Evolutionary conservation across 306 rosid species (phyloP), one percentile per base, ranked within the genome.

Genomic region (Phaseolus lunatus): DNA sequence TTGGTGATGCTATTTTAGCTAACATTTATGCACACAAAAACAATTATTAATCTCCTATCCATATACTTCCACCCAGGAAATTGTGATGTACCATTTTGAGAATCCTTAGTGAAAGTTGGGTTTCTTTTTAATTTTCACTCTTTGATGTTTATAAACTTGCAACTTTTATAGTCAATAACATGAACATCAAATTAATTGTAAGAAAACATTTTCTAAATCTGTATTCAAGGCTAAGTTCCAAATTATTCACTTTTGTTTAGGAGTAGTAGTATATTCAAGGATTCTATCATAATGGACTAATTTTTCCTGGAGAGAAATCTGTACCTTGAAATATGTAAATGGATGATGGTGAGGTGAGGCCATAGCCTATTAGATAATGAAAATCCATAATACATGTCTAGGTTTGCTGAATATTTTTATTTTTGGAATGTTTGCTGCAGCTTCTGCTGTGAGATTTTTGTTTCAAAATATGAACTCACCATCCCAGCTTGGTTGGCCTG

Each of bases 401-500:
- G 31, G 68, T 70, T 78, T 75, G 54, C 77, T 75, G 59, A 67
- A 35, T 50, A 18, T 59, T 3, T 20, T 19, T 52, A 31, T 48
- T 77, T 37, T 67, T 52, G 58, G 83, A 70, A 68, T 62, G 74
- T 83, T 77, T 72, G 52, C 59, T 86, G 65, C 77, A 95, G 97
- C 82, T 80, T 64, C 88, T 67, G 90, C 88, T 66, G 57, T 95
- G 54, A 89, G 54, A 83, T 47, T 16, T 31, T 29, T 95, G 84
- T 91, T 84, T 80, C 73, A 66, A 75, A 81, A 84, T 79, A 47
- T 88, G 76, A 92, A 85, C 67, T 88, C 93, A 19, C 85, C 90
- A 2, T 1, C 90, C 70, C 97, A 88, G 89, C 84, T 95, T 47
- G 89, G 92, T 70, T 95, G 99, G 99, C 87, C 66, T 70, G 77